Evolutionary conservation across 768 basidiomycete species (phyloP), one percentile per base, ranked within the genome.

Genomic region (Lentinula aciculospora): DNA sequence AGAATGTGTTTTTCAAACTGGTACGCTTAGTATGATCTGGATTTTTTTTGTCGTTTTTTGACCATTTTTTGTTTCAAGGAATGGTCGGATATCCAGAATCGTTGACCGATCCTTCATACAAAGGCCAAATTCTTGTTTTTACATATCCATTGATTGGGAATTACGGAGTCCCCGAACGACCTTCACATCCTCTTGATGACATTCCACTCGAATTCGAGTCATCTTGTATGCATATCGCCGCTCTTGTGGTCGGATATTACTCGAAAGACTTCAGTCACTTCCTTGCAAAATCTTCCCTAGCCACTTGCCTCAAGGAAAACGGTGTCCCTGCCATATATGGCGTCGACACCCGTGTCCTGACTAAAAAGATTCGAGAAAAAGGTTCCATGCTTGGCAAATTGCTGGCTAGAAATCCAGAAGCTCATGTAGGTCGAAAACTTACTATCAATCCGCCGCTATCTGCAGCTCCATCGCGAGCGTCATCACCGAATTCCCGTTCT

Each of bases 1-100:
- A 65, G 97, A 99, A 82, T 98, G 97, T 72, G 97, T 99, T 67
- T 99, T 99, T 76, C 96, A 98, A 77, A 99, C 97, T 39, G 97
- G 97, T 95, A 67, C 70, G 88, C 64, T 66, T 46, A 7, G 23
- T 39, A 28, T 17, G 27, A 19, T 29, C 42, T 27, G 12, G 45
- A 28, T 19, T 15, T 4, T 50, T 53, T 53, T 53, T 53, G 21
- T 46, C 46, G 47, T 53, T 57, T 58, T 37, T 59, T 45, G 12
- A 10, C 8, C 12, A 15, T 21, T 58, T 49, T 19, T 39, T 28
- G 9, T 53, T 58, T 39, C 13, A 10, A 99, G 97, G 97, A 57
- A 98, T 99, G 96, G 94, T 98, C 57, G 97, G 97, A 29, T 99
- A 99, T 72, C 94, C 93, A 36, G 97, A 98, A 67, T 98, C 96